Percentiles rank a stretch among this genome's conserved stretches.
phyloP scores from a whole-genome alignment of 1,284 basidiomycete genomes.

The Ganoderma lingzhi region DNA sequence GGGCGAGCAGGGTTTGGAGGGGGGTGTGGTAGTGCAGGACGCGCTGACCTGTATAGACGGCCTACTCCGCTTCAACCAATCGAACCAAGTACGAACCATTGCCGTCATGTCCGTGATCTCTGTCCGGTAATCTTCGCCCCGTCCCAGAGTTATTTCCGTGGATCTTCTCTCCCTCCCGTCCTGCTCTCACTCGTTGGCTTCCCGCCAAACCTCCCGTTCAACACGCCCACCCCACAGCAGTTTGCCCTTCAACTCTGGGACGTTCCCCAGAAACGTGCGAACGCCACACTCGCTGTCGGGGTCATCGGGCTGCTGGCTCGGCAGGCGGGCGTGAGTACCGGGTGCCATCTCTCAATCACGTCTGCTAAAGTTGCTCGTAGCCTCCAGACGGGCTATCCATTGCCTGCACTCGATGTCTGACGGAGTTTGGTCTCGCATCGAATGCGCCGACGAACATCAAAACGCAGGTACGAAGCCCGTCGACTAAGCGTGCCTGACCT shows the following conservation, averaged over 20 bases:
- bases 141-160: conserved; percentile 93
- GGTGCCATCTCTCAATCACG: background rate
- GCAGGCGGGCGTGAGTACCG: conserved; percentile 66
- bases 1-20: conserved; percentile 91
- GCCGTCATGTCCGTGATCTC: conserved; percentile 26
- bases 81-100: conserved; percentile 83
- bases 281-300: conserved; percentile 78
- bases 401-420: conserved; percentile 83
- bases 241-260: conserved; percentile 99
- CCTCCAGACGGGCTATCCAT: conserved; percentile 57
- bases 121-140: conserved; percentile 13
- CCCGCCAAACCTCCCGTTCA: conserved; percentile 73
- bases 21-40: conserved; percentile 89
- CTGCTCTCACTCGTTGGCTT: conserved; percentile 93
- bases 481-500: background rate
- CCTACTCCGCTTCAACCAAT: conserved; percentile 91
- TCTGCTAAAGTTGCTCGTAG: conserved; percentile 41
- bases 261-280: conserved; percentile 74
- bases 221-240: conserved; percentile 82
- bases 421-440: conserved; percentile 90
- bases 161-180: conserved; percentile 88
- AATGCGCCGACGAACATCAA: conserved; percentile 92
- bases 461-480: conserved; percentile 65
- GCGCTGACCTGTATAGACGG: conserved; percentile 87
- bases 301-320: conserved; percentile 85